phyloP scores from a whole-genome alignment of 2,329 filamentous ascomycete genomes.

The Hawksworthiomyces lignivorus region DNA sequence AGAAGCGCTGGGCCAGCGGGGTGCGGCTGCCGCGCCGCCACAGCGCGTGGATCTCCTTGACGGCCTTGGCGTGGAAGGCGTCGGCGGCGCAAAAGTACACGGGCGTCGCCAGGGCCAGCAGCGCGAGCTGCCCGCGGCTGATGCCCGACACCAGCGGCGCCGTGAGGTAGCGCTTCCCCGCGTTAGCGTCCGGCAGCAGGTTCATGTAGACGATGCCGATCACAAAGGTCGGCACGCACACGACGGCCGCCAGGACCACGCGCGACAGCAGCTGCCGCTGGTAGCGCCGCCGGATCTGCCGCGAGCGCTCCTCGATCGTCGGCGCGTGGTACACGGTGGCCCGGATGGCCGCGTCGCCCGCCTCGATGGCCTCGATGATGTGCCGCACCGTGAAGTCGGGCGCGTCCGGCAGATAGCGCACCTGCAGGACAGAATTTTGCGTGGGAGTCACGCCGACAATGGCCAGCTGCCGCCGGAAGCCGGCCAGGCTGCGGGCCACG shows the following conservation, averaged over 20 bases:
- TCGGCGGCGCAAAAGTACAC: constrained; percentile 84
- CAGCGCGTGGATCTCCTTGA: constrained; percentile 69
- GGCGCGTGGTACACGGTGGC: constrained; percentile 71
- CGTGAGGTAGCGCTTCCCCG: constrained; percentile 59
- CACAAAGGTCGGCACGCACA: constrained; percentile 75
- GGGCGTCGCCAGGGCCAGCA: constrained; percentile 75
- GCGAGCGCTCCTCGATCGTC: constrained; percentile 75
- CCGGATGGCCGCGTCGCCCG: constrained; percentile 56
- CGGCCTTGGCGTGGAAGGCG: constrained; percentile 69
- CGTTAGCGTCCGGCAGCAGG: constrained; percentile 55
- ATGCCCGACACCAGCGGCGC: constrained; percentile 62
- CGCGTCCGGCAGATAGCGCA: constrained; percentile 62
- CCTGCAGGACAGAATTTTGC: constrained; percentile 57
- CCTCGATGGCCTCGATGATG: constrained; percentile 61
- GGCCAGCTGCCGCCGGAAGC: constrained; percentile 43
- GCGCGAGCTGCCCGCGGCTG: constrained; percentile 66
- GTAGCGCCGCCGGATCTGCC: constrained; percentile 62
- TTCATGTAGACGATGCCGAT: constrained; percentile 91
- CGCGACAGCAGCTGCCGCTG: constrained; percentile 60
- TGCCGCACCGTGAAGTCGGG: constrained; percentile 67
- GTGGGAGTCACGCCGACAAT: constrained; percentile 49
- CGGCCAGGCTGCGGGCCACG: constrained; percentile 45
- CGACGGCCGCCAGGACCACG: constrained; percentile 58
- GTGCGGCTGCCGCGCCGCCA: constrained; percentile 71
- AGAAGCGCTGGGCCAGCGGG: constrained; percentile 67